Conservation (phyloP, 345 rosid genomes). For the Syzygium aqueum region DNA sequence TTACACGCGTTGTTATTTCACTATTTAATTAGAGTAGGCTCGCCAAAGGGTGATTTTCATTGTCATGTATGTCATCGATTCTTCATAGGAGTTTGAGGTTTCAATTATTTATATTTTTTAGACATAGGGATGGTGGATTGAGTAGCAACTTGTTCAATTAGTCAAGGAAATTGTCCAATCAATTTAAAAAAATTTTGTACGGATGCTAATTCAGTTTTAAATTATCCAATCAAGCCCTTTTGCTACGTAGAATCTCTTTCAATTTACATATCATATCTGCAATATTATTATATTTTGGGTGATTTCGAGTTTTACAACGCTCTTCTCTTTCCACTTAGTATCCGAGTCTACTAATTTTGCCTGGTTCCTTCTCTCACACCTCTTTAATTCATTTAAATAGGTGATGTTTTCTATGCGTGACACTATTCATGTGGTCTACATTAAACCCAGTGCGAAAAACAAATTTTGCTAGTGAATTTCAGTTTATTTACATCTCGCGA, state of each 20-base stretch:
- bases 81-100: background rate
- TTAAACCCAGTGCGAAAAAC: no score
- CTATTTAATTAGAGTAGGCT: no score
- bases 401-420: no score
- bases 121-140: background rate
- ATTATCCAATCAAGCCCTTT: background rate
- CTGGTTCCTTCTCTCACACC: background rate
- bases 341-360: background rate
- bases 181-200: background rate
- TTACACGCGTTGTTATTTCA: background rate
- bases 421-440: no score
- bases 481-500: no score
- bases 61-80: background rate
- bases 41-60: background rate
- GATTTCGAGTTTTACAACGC: background rate
- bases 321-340: background rate
- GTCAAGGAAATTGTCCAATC: background rate
- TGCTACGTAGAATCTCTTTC: background rate
- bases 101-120: background rate
- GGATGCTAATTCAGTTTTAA: fast-evolving
- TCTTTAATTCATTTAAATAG: no score
- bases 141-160: fast-evolving
- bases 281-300: background rate
- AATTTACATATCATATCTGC: background rate
- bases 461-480: no score